Conservation (phyloP, 1,284 basidiomycete species). For the Ceratobasidium sp. region DNA sequence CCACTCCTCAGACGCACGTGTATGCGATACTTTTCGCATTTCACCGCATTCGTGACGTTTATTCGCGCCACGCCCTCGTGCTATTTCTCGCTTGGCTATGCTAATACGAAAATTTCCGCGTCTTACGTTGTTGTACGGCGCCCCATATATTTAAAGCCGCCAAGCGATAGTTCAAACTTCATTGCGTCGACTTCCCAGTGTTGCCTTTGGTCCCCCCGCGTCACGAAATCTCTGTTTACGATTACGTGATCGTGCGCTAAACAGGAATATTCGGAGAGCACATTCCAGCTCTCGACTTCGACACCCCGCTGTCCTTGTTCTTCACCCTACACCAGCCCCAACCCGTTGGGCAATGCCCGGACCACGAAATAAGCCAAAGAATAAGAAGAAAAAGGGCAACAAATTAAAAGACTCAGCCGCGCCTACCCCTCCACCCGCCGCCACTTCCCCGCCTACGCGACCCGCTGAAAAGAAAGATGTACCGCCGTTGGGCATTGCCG, state of each 20-base stretch:
- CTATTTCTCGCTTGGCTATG: too few species aligned
- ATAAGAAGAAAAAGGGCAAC: conserved; percentile 54
- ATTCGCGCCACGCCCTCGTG: neutral
- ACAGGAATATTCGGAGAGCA: conserved; percentile 6
- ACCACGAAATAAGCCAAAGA: conserved; percentile 61
- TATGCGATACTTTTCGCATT: neutral
- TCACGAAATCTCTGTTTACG: conserved; percentile 8
- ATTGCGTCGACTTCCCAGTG: neutral
- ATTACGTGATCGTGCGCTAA: conserved; percentile 33
- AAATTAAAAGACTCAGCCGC: conserved; percentile 52
- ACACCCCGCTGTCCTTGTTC: neutral
- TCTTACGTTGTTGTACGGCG: neutral
- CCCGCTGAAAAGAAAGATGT: conserved; percentile 20
- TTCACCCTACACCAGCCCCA: neutral
- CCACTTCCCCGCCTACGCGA: conserved; percentile 41
- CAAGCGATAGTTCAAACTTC: too few species aligned
- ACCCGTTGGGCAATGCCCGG: conserved; percentile 58
- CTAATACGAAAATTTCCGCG: neutral
- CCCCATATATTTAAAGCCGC: neutral
- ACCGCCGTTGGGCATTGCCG: conserved; percentile 56
- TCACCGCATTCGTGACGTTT: neutral
- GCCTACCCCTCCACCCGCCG: neutral
- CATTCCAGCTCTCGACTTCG: neutral
- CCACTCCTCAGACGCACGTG: conserved; percentile 4
- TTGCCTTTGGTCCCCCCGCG: neutral